Percentiles rank a stretch among this genome's conserved stretches.
phyloP scores from a whole-genome alignment of 2,329 filamentous ascomycete species.

The Beauveria asiatica region DNA sequence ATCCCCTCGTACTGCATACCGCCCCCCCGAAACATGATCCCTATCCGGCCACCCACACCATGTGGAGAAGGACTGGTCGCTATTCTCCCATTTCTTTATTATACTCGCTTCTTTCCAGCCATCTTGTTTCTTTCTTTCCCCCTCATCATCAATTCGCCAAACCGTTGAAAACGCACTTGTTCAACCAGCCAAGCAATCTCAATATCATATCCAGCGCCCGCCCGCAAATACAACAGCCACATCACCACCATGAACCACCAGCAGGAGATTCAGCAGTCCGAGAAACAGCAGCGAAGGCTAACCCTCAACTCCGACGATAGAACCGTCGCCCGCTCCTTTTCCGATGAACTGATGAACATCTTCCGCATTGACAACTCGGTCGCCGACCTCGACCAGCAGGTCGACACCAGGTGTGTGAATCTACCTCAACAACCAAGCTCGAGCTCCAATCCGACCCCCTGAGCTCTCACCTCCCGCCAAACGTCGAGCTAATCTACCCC shows the following conservation, averaged over 20 bases:
- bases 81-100: slow-evolving; percentile 9
- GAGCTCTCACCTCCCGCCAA: background rate
- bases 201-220: background rate
- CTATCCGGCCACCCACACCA: slow-evolving; percentile 6
- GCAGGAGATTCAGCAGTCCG: background rate
- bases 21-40: slow-evolving; percentile 6
- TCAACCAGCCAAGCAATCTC: slow-evolving; percentile 11
- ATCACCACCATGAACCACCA: background rate
- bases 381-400: slow-evolving; percentile 62
- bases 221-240: background rate
- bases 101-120: slow-evolving; percentile 1
- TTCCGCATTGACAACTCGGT: slow-evolving; percentile 80
- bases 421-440: background rate
- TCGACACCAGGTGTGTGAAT: slow-evolving; percentile 68
- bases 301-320: slow-evolving; percentile 35
- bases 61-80: slow-evolving; percentile 9
- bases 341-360: slow-evolving; percentile 74
- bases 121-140: background rate
- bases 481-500: background rate
- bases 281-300: slow-evolving; percentile 8
- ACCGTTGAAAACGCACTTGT: background rate
- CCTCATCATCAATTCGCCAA: background rate
- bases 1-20: background rate
- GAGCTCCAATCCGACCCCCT: background rate
- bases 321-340: slow-evolving; percentile 81